Base-by-base conservation (phyloP, 768 basidiomycete genomes). In the Boletus insuetus region DNA sequence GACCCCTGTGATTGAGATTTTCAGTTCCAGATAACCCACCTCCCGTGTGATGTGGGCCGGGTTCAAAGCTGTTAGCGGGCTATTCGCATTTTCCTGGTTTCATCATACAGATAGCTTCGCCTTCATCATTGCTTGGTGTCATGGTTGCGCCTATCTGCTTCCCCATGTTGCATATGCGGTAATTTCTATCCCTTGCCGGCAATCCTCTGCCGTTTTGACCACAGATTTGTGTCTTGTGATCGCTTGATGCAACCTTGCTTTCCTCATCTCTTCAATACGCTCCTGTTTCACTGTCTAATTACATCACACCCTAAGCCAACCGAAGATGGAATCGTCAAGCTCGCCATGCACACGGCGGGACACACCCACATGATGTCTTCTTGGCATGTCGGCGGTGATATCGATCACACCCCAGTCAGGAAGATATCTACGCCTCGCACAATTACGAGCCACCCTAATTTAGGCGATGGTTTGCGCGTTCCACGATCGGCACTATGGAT, bases 361-460 rank as follows among this genome's bases (percentile, higher is more conserved):
- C 85, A 85, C 67, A 88, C 79, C 31, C 74, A 85, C 58, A 62
- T 55, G 59, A 34, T 61, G 22, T 3, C 56, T 16, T 38, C 54
- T 8, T 20, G 14, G 35, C 32, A 54, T n/a, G 2, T 42, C 51
- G 55, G 50, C 44, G 43, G 34, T 19, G 50, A 55, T 54, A 17
- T 17, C 12, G 5, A 37, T 17, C 38, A 20, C 6, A 2, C 12
- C 24, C 54, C 67, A 14, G 66, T 39, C 24, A 61, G 70, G 22
- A 58, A 56, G 31, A 77, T 89, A 51, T 96, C 94, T 0, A 84
- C 85, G 0, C 94, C 94, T 4, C 81, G 89, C 45, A 96, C 94
- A 0, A 72, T 86, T 35, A 67, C 77, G 9, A 82, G 85, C 44
- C 82, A 92, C 54, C 78, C 81, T 17, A 70, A 74, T 8, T 73